Evolutionary conservation across 257 asterid species (phyloP).

Genomic region (Fraxinus excelsior): DNA sequence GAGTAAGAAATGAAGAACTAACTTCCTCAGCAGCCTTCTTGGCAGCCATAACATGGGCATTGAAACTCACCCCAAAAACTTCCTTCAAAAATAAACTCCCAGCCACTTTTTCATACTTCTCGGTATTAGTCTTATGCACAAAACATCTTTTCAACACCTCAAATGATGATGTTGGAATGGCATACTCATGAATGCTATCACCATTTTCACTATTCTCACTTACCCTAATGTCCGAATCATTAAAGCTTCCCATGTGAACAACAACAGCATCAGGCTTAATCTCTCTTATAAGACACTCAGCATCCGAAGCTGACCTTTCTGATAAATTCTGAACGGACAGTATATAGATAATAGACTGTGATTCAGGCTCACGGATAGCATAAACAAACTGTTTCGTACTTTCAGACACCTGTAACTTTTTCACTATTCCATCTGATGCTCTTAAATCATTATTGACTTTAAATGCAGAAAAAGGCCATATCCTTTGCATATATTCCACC

Average conservation of each 20-base stretch:
- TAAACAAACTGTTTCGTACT: constrained; percentile 75
- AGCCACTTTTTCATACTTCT: constrained; percentile 77
- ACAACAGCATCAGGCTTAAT: constrained; percentile 91
- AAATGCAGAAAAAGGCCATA: constrained; percentile 80
- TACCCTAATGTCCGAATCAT: constrained; percentile 27
- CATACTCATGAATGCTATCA: constrained; percentile 29
- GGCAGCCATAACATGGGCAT: constrained; percentile 68
- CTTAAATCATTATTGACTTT: constrained; percentile 59
- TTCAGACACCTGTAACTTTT: constrained; percentile 66
- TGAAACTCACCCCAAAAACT: constrained; percentile 80
- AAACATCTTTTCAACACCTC: constrained; percentile 83
- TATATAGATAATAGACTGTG: constrained; percentile 60
- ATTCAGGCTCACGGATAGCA: constrained; percentile 69
- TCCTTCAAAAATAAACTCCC: constrained; percentile 78
- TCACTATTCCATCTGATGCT: constrained; percentile 67
- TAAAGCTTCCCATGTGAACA: constrained; percentile 61
- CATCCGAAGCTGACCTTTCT: constrained; percentile 76
- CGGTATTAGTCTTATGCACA: constrained; percentile 57
- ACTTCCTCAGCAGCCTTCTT: constrained; percentile 86
- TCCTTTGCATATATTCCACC: constrained; percentile 50
- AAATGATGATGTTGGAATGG: constrained; percentile 76
- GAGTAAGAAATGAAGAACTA: constrained; percentile 73
- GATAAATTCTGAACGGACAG: constrained; percentile 84
- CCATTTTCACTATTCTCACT: constrained; percentile 15
- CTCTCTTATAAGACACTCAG: constrained; percentile 66